Conservation (phyloP, 139 green algal genomes). For the Deuterostichococcus epilithicus region DNA sequence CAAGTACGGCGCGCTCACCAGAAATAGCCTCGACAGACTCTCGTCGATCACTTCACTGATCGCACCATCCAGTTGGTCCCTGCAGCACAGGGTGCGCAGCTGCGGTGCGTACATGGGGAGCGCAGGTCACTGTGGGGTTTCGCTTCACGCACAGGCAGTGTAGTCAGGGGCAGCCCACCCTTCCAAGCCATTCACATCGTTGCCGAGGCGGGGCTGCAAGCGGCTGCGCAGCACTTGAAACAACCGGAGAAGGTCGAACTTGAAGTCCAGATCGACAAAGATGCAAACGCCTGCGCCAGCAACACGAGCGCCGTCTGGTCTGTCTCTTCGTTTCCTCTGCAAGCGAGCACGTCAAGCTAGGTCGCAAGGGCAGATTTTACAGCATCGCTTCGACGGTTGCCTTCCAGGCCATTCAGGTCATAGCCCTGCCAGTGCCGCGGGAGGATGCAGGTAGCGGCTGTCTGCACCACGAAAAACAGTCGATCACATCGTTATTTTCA, state of each 20-base stretch:
- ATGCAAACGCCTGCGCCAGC: neutral
- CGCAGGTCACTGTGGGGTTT: too few relatives aligned
- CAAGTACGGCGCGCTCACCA: neutral
- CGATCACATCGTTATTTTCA: conserved; percentile 1
- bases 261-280: conserved; percentile 31
- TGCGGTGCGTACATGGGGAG: too few relatives aligned
- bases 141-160: too few relatives aligned
- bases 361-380: conserved; percentile 19
- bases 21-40: conserved; percentile 7
- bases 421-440: conserved; percentile 5
- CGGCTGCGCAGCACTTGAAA: conserved; percentile 13
- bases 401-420: conserved; percentile 11
- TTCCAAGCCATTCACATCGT: neutral
- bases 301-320: too few relatives aligned
- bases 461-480: conserved; percentile 18
- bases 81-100: too few relatives aligned
- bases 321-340: too few relatives aligned
- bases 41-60: conserved; percentile 1
- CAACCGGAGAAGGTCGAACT: conserved; percentile 31
- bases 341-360: too few relatives aligned
- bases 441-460: conserved; percentile 25
- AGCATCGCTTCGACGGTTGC: conserved; percentile 1
- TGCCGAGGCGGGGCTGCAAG: neutral
- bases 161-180: neutral
- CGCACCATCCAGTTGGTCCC: neutral